Base-by-base conservation (phyloP, 805 yeast genomes). In the Metschnikowia peoriensis region DNA sequence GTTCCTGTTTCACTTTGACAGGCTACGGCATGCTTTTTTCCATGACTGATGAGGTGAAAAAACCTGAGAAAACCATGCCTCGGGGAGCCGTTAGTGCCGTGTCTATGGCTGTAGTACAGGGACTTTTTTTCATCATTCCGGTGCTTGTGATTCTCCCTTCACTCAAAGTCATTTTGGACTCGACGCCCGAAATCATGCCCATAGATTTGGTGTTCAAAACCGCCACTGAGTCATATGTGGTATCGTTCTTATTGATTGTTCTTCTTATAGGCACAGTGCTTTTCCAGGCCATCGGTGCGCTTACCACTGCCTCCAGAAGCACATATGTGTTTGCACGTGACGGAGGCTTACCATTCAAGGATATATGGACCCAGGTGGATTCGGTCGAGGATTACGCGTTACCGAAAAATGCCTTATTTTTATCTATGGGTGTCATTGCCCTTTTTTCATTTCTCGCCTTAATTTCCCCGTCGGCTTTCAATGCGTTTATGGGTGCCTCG, bases 11-110 rank as follows among this genome's bases (percentile, higher is more conserved):
- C 68, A 88, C 93, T 22, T 74, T 88, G 63, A 89, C 88, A 54
- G 96, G 94, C 0, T 89, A 86, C 66, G 93, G 93, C 28, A 83
- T 88, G 81, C 73, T 89, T 28, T 88, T 89, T 16, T 84, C 93
- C 6, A 80, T 89, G 75, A 83, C 91, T 44, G 96, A 89, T 61
- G 96, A 89, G 68, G 94, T 89, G 14, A 79, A 83, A 56, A 74
- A 74, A 22, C 93, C 96, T 0, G 94, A 89, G 63, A 79, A 72
- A 51, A 84, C 83, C 47, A 85, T 89, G 61, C 91, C 96, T 14
- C 79, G 79, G 57, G 94, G 94, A 6, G 82, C 89, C 63, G 68
- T 86, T 1, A 73, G 78, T 46, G 82, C 94, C 2, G 87, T 88
- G 14, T 48, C 81, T 41, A 75, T 87, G 44, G 81, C 93, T 9